Conservation (phyloP, 2,329 filamentous ascomycete species). For the Aspergillus flavus region DNA sequence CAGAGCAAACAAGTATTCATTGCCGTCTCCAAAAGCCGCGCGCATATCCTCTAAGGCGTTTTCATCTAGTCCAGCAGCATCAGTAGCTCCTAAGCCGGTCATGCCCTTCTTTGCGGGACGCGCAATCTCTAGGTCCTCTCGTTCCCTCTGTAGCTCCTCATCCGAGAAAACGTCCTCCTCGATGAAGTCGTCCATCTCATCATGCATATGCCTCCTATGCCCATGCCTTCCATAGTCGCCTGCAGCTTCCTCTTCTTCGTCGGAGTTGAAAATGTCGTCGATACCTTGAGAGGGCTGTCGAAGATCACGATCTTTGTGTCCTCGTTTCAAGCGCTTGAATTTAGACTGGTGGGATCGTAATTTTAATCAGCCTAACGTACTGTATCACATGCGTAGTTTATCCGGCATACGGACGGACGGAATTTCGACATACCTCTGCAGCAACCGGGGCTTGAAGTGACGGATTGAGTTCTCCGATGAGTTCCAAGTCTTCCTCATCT, state of each 20-base stretch:
- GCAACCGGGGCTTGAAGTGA: slow-evolving; percentile 68
- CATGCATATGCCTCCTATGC: slow-evolving; percentile 63
- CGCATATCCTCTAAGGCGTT: slow-evolving; percentile 95
- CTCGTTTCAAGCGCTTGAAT: slow-evolving; percentile 95
- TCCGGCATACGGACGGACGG: background rate
- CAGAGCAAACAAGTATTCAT: slow-evolving; percentile 93
- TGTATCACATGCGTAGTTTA: background rate
- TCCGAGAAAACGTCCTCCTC: slow-evolving; percentile 93
- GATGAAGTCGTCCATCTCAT: slow-evolving; percentile 95
- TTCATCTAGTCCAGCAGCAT: slow-evolving; percentile 84
- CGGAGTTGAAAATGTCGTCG: slow-evolving; percentile 92
- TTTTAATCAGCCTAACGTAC: slow-evolving; percentile 13
- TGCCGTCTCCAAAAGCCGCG: slow-evolving; percentile 91
- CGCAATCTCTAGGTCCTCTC: slow-evolving; percentile 87
- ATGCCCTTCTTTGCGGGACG: slow-evolving; percentile 72
- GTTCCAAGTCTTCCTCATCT: slow-evolving; percentile 92
- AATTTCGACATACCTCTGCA: slow-evolving; percentile 64
- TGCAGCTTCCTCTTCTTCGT: slow-evolving; percentile 72
- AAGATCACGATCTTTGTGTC: slow-evolving; percentile 67
- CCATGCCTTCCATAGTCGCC: slow-evolving; percentile 49
- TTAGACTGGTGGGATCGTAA: slow-evolving; percentile 64
- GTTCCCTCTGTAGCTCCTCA: slow-evolving; percentile 73
- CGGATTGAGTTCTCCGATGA: slow-evolving; percentile 82
- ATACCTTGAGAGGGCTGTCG: slow-evolving; percentile 70
- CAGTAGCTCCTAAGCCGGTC: slow-evolving; percentile 68